Conservation (phyloP, 176 grass and related monocot genomes). For the Oryza coarctata region DNA sequence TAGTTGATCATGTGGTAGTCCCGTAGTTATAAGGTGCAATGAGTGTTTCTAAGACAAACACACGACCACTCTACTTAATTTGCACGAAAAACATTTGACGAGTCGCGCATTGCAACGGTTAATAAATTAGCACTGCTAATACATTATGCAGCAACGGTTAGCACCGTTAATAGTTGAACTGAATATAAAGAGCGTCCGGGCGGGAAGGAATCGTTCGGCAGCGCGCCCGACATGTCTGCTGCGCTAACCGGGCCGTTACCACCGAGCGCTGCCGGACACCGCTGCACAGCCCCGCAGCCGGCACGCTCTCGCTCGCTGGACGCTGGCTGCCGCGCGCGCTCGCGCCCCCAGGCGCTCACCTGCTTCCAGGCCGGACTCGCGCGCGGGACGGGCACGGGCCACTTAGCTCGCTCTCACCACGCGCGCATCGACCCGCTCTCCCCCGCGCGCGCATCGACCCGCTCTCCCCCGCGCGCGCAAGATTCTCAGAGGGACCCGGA, state of each 20-base stretch:
- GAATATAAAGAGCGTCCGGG: neutral
- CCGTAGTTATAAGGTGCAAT: no score
- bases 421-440: no score
- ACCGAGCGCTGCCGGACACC: constrained; percentile 19
- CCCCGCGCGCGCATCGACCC: no score
- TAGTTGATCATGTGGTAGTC: no score
- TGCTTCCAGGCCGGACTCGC: neutral
- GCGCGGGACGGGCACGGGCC: neutral
- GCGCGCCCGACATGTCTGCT: constrained; percentile 14
- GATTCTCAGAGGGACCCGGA: no score
- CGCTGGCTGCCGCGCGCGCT: neutral
- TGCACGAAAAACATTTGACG: neutral
- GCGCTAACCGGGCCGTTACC: constrained; percentile 24
- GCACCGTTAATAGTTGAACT: neutral
- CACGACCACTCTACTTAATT: no score
- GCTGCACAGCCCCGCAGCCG: neutral
- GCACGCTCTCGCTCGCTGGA: neutral
- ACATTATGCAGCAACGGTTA: neutral
- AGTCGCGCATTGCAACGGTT: neutral
- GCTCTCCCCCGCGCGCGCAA: no score
- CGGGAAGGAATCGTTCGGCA: constrained; percentile 1
- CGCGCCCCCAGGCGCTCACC: neutral
- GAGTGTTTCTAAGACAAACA: no score
- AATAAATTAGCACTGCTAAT: neutral
- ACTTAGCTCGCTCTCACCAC: neutral